A percentile compares a stretch with the other conserved stretches of the same genome.
These are phyloP conservation scores for Schrenkiella parvula DNA, from an alignment of 345 rosid genomes.

Conservation along the genomic window DNA sequence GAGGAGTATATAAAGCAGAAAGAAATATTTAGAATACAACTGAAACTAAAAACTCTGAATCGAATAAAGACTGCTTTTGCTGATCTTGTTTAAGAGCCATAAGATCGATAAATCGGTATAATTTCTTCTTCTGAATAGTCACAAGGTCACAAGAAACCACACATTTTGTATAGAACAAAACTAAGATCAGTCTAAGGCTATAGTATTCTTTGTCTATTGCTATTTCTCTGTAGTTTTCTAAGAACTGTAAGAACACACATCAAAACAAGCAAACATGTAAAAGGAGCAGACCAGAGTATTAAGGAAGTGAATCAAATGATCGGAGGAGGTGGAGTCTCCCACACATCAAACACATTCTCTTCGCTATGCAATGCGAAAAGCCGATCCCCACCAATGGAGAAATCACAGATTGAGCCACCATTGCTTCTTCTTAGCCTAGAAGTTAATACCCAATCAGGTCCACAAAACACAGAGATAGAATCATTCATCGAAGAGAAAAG, in stretches of 20 bases:
- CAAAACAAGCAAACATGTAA: slow-evolving; percentile 25
- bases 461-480: slow-evolving; percentile 77
- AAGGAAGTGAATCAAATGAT: slow-evolving; percentile 41
- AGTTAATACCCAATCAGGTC: slow-evolving; percentile 84
- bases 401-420: slow-evolving; percentile 91
- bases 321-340: slow-evolving; percentile 87
- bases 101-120: slow-evolving; percentile 5
- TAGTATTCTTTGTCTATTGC: slow-evolving; percentile 15
- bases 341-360: slow-evolving; percentile 87
- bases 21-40: background rate
- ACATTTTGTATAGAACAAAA: slow-evolving; percentile 15
- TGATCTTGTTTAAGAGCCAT: background rate
- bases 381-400: slow-evolving; percentile 84
- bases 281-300: slow-evolving; percentile 3
- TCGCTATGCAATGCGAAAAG: slow-evolving; percentile 90
- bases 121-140: background rate
- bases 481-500: slow-evolving; percentile 95
- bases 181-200: slow-evolving; percentile 13
- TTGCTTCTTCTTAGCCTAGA: slow-evolving; percentile 67
- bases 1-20: background rate
- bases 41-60: background rate
- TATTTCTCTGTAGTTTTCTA: slow-evolving; percentile 12
- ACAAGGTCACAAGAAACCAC: slow-evolving; percentile 5
- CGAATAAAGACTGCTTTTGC: background rate
- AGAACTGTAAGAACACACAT: slow-evolving; percentile 11